Evolutionary conservation across 73 alveolate species (phyloP).

Genomic region (Tetrahymena thermophila): DNA sequence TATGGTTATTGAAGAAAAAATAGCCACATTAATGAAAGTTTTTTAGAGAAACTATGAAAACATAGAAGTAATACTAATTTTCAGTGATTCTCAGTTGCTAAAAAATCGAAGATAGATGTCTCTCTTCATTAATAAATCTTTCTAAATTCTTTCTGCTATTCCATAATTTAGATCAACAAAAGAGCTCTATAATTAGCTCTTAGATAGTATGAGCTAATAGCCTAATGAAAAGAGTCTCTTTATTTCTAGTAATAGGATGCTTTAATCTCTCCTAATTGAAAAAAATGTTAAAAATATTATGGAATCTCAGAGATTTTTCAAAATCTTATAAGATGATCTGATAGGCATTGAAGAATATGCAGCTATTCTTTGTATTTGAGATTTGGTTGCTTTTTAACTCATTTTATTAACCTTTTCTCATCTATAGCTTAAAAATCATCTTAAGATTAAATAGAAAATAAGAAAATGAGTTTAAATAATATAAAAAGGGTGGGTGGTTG

Average conservation of each 20-base stretch:
- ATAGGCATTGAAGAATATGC: neutral
- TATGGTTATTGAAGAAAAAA: neutral
- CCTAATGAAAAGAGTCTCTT: neutral
- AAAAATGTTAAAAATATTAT: neutral
- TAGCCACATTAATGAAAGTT: neutral
- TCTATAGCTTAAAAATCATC: neutral
- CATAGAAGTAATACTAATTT: neutral
- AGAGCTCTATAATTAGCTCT: neutral
- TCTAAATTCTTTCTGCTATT: neutral
- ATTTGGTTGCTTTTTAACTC: neutral
- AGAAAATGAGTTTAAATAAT: neutral
- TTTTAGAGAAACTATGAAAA: neutral
- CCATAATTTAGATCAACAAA: neutral
- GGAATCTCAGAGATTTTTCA: neutral
- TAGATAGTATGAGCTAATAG: neutral
- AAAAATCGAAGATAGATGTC: neutral
- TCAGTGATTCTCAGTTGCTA: neutral
- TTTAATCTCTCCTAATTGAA: neutral
- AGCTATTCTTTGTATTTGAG: neutral
- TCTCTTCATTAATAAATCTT: neutral
- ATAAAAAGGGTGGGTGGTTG: neutral
- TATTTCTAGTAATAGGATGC: neutral
- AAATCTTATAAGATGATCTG: neutral
- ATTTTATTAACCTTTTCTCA: neutral
- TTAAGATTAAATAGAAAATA: neutral